Conservation (phyloP, 202 grass and related monocot genomes). For the Zoysia matrella region DNA sequence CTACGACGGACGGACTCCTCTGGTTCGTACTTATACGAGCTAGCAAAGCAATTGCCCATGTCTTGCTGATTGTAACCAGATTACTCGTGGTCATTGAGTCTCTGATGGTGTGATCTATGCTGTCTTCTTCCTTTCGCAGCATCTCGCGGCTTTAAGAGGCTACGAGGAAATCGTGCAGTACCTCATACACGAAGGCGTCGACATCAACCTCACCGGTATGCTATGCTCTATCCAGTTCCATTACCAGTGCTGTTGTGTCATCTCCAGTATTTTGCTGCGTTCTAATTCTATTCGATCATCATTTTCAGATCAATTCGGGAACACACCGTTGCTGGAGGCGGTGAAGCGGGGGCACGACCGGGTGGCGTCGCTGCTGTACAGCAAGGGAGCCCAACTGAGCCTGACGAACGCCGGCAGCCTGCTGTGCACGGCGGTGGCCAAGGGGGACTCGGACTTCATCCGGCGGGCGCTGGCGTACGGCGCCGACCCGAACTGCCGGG, state of each 20-base stretch:
- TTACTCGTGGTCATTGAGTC: neutral
- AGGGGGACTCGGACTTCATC: slow-evolving; percentile 80
- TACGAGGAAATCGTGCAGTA: slow-evolving; percentile 74
- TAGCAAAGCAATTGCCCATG: neutral
- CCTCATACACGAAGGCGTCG: slow-evolving; percentile 70
- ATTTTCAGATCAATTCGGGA: slow-evolving; percentile 82
- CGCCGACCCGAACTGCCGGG: slow-evolving; percentile 69
- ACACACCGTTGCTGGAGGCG: slow-evolving; percentile 86
- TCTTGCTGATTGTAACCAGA: too few relatives aligned
- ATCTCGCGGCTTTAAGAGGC: slow-evolving; percentile 81
- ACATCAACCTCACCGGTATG: slow-evolving; percentile 73
- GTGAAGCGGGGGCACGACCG: slow-evolving; percentile 75
- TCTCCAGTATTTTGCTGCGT: too few relatives aligned
- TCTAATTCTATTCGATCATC: neutral
- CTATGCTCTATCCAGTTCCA: neutral
- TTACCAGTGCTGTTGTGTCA: neutral
- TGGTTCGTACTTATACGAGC: slow-evolving; percentile 48
- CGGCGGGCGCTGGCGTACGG: slow-evolving; percentile 71
- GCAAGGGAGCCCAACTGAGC: slow-evolving; percentile 62
- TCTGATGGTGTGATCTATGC: neutral
- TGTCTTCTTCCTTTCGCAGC: slow-evolving; percentile 52
- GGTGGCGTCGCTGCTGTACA: slow-evolving; percentile 70
- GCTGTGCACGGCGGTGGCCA: slow-evolving; percentile 72
- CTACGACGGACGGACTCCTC: slow-evolving; percentile 84
- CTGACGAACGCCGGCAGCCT: slow-evolving; percentile 67